phyloP scores from a whole-genome alignment of 768 basidiomycete species.

The Rhodotorula graminis region DNA sequence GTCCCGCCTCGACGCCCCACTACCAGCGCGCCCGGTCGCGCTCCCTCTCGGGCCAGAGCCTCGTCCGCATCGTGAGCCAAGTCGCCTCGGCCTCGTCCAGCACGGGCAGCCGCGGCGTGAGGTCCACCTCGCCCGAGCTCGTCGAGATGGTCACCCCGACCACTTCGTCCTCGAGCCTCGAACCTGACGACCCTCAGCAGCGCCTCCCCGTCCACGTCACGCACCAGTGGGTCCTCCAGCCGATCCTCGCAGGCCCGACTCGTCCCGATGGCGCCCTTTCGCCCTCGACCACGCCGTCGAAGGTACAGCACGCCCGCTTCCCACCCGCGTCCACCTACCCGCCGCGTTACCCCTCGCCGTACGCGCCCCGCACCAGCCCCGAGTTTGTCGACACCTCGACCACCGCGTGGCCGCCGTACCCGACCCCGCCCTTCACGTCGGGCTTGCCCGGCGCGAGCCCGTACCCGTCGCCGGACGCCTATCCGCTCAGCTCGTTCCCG shows the following conservation, averaged over 20 bases:
- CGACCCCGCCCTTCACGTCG: background rate
- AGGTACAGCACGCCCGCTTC: background rate
- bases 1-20: background rate
- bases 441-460: background rate
- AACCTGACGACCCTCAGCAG: background rate
- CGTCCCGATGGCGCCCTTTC: no score
- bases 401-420: background rate
- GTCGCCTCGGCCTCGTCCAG: background rate
- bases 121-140: background rate
- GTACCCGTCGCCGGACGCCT: background rate
- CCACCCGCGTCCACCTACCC: background rate
- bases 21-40: background rate
- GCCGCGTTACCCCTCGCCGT: background rate
- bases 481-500: background rate
- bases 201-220: background rate
- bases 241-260: background rate
- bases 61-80: background rate
- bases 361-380: background rate
- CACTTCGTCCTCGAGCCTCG: background rate
- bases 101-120: background rate
- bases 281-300: no score
- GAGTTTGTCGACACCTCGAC: background rate
- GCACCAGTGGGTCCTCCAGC: background rate
- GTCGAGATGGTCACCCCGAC: background rate
- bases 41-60: background rate